phyloP scores from a whole-genome alignment of 2,329 filamentous ascomycete species.

The Sporothrix schenckii region DNA sequence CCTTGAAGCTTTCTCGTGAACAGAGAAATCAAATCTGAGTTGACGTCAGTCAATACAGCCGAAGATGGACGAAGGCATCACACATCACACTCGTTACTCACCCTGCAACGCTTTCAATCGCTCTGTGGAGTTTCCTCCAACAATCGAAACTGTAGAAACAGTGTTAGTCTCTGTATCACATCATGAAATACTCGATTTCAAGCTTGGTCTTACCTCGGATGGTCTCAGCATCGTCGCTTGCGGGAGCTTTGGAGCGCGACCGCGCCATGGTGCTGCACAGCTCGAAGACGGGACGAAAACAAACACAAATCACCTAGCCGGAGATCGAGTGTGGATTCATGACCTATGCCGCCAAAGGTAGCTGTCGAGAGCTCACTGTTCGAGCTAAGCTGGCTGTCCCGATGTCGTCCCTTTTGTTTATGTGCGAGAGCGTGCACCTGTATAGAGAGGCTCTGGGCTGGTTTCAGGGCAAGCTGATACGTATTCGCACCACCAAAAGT shows the following conservation, averaged over 20 bases:
- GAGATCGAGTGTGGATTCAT: neutral
- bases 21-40: slow-evolving; percentile 35
- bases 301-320: neutral
- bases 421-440: neutral
- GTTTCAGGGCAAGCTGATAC: neutral
- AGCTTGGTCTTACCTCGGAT: slow-evolving; percentile 33
- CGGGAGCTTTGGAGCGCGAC: slow-evolving; percentile 28
- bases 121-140: slow-evolving; percentile 34
- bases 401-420: neutral
- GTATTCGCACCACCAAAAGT: neutral
- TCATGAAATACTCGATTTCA: neutral
- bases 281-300: slow-evolving; percentile 7
- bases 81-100: slow-evolving; percentile 14
- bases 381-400: neutral
- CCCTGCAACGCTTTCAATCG: slow-evolving; percentile 36
- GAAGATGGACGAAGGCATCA: too few species aligned
- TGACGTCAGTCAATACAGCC: slow-evolving; percentile 28
- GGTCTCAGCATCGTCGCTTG: slow-evolving; percentile 34
- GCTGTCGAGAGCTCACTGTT: neutral
- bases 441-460: neutral
- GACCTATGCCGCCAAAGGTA: neutral
- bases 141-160: slow-evolving; percentile 33
- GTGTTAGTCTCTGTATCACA: neutral
- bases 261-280: slow-evolving; percentile 33
- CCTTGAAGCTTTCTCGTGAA: slow-evolving; percentile 36